Evolutionary conservation across 192 early-diverging fungal species (phyloP), one percentile per base, ranked within the genome.

Genomic region (Coemansia sp.): DNA sequence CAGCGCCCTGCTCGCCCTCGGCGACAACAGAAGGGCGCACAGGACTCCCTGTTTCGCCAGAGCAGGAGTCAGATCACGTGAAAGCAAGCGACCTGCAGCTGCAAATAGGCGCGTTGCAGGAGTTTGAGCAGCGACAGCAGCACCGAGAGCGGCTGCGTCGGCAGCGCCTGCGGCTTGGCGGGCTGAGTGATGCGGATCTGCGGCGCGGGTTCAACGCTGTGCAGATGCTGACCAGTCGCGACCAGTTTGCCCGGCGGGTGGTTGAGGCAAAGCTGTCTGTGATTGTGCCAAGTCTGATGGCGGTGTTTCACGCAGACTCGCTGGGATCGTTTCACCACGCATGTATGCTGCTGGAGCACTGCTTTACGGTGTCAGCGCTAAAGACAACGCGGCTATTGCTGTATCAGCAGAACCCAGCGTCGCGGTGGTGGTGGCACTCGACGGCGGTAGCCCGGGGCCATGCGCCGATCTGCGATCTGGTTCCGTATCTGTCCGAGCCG

Each of bases 311-410:
- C 59, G 59, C 56, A 41, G 74, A 81, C 64, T 68, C 78, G 48
- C 67, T 73, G 45, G 78, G 78, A 23, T 81, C 78, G 27, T 81
- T 81, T 66, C 74, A 81, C 49, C 78, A 81, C 62, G 73, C 61
- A 3, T 75, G 73, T 53, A 14, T 75, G 62, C 57, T 81, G 60
- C 73, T 81, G n/a, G 74, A 81, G 54, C 70, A 81, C 57, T 81
- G 78, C 58, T 73, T 81, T 63, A 57, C 59, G 24, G 9, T 72
- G 41, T 67, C 78, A 32, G 73, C 78, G 11, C 69, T 81, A 41
- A 68, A 66, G 23, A 73, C 74, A 11, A 62, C 73, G 20, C 66
- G 74, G 8, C 52, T 81, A 37, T 54, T 81, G 52, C 66, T 81
- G 26, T 81, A 68, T 64, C 77, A 73, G 61, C 77, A 80, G 55